phyloP scores from a whole-genome alignment of 208 protist genomes.

The Strigomonas galati region DNA sequence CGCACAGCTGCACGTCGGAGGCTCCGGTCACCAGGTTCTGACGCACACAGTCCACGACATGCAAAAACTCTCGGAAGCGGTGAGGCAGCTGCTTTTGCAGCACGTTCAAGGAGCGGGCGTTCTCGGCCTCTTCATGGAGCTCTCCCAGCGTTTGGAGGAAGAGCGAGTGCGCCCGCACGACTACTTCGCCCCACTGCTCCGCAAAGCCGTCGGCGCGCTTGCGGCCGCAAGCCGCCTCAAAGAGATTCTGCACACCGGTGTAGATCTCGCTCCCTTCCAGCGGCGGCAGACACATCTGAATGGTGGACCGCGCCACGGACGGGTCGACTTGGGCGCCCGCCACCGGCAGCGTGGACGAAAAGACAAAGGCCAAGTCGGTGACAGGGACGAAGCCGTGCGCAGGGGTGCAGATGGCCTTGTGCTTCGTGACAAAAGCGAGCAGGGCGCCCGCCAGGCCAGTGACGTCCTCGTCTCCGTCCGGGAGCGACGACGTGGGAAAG shows the following conservation, averaged over 20 bases:
- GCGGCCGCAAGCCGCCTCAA: constrained; percentile 41
- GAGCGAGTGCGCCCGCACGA: constrained; percentile 40
- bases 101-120: background rate
- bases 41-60: constrained; percentile 32
- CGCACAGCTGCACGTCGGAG: constrained; percentile 45
- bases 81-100: constrained; percentile 12
- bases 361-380: constrained; percentile 64
- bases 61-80: constrained; percentile 31
- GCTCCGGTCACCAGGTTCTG: constrained; percentile 28
- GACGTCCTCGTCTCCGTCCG: background rate
- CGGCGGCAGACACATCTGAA: constrained; percentile 52
- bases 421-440: constrained; percentile 66
- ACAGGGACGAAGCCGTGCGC: constrained; percentile 50
- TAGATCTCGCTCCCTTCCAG: constrained; percentile 62
- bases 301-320: constrained; percentile 26
- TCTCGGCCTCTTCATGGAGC: background rate
- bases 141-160: constrained; percentile 15
- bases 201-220: constrained; percentile 53
- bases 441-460: constrained; percentile 31
- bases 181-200: constrained; percentile 37
- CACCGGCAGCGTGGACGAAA: constrained; percentile 14
- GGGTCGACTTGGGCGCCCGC: constrained; percentile 17
- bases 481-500: constrained; percentile 17
- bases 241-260: constrained; percentile 46
- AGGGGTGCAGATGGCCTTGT: constrained; percentile 52